Conservation (phyloP, 1,284 basidiomycete genomes). For the Xerocomus amazonicus region DNA sequence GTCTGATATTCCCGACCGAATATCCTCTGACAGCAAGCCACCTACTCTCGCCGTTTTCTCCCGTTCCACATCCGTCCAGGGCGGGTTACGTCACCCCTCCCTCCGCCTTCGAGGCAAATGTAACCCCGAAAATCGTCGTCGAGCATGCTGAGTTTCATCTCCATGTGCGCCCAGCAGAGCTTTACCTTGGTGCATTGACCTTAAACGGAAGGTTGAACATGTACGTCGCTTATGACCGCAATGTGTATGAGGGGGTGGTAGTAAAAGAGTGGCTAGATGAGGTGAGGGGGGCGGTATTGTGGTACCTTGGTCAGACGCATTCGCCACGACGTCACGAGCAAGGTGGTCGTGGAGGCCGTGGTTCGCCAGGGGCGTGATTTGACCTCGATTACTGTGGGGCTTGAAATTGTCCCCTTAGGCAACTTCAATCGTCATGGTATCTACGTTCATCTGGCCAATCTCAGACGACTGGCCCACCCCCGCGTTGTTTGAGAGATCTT, state of each 20-base stretch:
- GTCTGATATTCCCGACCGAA: constrained; percentile 11
- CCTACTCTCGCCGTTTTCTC: constrained; percentile 20
- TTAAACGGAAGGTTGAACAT: neutral
- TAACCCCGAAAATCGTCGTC: constrained; percentile 2
- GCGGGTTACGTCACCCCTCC: constrained; percentile 22
- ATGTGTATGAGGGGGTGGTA: constrained; percentile 21
- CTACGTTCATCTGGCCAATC: no score
- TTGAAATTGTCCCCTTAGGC: no score
- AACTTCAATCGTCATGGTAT: no score
- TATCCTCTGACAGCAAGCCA: constrained; percentile 23
- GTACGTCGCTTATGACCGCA: constrained; percentile 31
- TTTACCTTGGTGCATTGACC: neutral
- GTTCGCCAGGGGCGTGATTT: no score
- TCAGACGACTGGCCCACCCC: no score
- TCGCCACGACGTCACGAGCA: no score
- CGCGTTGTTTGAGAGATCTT: no score
- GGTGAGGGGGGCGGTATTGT: neutral
- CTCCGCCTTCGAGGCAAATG: neutral
- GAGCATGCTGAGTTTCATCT: neutral
- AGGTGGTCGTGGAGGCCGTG: no score
- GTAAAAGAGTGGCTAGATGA: constrained; percentile 3
- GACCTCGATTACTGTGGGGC: no score
- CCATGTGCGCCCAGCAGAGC: neutral
- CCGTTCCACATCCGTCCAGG: constrained; percentile 13
- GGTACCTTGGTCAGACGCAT: constrained; percentile 3